Evolutionary conservation across 2,329 filamentous ascomycete species (phyloP).

Genomic region (Penicillium oxalicum): DNA sequence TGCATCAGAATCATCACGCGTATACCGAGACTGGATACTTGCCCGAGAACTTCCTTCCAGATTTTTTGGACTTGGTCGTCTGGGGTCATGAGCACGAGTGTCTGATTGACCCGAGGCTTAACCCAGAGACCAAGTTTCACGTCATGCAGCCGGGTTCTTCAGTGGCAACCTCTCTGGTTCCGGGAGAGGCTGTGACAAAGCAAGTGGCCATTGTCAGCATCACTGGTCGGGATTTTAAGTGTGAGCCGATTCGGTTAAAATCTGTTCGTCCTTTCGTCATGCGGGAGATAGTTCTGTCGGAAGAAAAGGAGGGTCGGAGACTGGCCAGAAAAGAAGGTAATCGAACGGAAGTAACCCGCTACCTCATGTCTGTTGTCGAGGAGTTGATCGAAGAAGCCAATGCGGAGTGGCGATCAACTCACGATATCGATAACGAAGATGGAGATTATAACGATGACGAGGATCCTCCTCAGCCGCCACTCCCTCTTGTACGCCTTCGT

Average conservation of each 20-base stretch:
- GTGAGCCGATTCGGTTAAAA: constrained; percentile 76
- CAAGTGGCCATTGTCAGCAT: constrained; percentile 82
- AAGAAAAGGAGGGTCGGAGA: constrained; percentile 69
- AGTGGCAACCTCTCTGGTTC: constrained; percentile 84
- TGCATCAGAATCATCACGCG: constrained; percentile 94
- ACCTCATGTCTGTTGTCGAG: constrained; percentile 72
- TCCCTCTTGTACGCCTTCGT: constrained; percentile 80
- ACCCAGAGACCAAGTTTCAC: constrained; percentile 82
- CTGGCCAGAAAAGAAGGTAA: constrained; percentile 79
- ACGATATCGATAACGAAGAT: constrained; percentile 52
- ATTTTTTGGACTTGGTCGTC: constrained; percentile 83
- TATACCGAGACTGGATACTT: constrained; percentile 91
- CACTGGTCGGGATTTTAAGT: constrained; percentile 73
- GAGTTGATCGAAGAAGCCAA: constrained; percentile 83
- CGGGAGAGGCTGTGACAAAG: constrained; percentile 84
- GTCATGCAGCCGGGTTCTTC: constrained; percentile 98
- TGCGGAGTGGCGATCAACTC: constrained; percentile 71
- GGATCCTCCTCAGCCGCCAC: constrained; percentile 51
- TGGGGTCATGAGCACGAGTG: constrained; percentile 99
- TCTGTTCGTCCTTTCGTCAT: constrained; percentile 88
- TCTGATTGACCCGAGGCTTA: constrained; percentile 73
- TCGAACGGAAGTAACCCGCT: constrained; percentile 68
- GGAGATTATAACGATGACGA: constrained; percentile 48
- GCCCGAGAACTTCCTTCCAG: constrained; percentile 85
- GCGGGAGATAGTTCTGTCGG: constrained; percentile 68